A percentile compares a stretch with the other conserved stretches of the same genome.
Evolutionary conservation across 345 rosid genomes (phyloP).

Genomic region (Brassica nigra): DNA sequence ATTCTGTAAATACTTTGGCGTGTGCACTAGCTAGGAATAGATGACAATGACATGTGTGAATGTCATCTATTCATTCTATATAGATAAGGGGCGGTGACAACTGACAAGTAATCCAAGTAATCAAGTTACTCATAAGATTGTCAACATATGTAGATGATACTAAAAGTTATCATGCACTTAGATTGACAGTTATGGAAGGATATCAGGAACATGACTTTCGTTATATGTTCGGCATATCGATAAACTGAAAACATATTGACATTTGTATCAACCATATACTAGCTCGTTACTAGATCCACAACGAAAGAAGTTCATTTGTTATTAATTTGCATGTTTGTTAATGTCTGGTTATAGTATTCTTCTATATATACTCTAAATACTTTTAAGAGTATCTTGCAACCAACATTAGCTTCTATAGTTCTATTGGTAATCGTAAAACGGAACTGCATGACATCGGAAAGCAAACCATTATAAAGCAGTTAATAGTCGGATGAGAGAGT

Average conservation of each 20-base stretch:
- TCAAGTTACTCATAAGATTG: background rate
- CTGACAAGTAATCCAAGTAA: background rate
- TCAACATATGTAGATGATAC: background rate
- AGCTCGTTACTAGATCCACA: slow-evolving; percentile 4
- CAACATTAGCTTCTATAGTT: background rate
- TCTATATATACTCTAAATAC: too few species aligned
- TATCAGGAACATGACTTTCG: background rate
- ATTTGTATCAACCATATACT: background rate
- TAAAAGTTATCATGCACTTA: background rate
- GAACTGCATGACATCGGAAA: slow-evolving; percentile 1
- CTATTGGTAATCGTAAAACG: background rate
- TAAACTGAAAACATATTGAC: background rate
- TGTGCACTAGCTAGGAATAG: background rate
- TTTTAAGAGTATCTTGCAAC: background rate
- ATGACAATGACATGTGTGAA: background rate
- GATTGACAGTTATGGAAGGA: background rate
- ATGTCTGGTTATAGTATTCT: background rate
- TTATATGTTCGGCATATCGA: background rate
- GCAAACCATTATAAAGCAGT: slow-evolving; percentile 10
- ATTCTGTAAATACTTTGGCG: background rate
- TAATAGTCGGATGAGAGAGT: background rate
- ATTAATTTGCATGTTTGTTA: background rate
- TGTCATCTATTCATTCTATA: background rate
- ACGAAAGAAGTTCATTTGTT: background rate
- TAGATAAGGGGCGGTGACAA: background rate